Base-by-base conservation (phyloP, 1,284 basidiomycete genomes). In the Puccinia triticina region DNA sequence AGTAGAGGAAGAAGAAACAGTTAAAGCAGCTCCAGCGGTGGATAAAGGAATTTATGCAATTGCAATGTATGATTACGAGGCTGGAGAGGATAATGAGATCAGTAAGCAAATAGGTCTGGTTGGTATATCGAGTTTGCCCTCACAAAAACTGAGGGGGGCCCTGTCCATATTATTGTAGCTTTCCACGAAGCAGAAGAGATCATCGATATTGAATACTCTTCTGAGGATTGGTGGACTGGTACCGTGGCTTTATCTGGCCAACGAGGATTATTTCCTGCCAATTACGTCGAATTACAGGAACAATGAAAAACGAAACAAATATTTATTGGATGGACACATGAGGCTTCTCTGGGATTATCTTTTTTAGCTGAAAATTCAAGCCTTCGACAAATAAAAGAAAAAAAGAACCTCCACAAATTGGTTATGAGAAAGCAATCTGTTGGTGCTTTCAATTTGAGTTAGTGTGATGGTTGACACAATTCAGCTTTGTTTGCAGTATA, bases 1-100 rank as follows among this genome's bases (percentile, higher is more conserved):
- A 0, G 92, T 37, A 32, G 61, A 40, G 34, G 46, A 48, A 32
- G 69, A 2, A 29, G 46, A 50, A 32, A 46, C n/a, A 21, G 98
- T 87, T 89, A 26, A 50, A 32, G 69, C n/a, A 21, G 98, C 87
- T 89, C 99, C 83, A 95, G 98, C 86, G 96, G 97, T 0, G 26
- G 43, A 74, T 1, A 66, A 83, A 32, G 84, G 84, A 2, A 83
- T 84, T 0, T 82, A 77, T 40, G 84, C 85, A 26, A 85, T 84
- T 3, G 86, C 86, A 0, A 83, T 86, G 83, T 87, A 87, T 84
- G 87, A 86, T 73, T 87, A 87, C 74, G 85, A 85, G 23, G 86
- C 86, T 29, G 84, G 82, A 11, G 87, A 87, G 61, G 80, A 82
- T 75, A 82, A 82, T 76, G 80, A 80, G 74, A 72, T 83, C 90